A percentile compares a stretch with the other conserved stretches of the same genome.
Evolutionary conservation across 768 basidiomycete species (phyloP).

Genomic region (Hericium rajendrae): DNA sequence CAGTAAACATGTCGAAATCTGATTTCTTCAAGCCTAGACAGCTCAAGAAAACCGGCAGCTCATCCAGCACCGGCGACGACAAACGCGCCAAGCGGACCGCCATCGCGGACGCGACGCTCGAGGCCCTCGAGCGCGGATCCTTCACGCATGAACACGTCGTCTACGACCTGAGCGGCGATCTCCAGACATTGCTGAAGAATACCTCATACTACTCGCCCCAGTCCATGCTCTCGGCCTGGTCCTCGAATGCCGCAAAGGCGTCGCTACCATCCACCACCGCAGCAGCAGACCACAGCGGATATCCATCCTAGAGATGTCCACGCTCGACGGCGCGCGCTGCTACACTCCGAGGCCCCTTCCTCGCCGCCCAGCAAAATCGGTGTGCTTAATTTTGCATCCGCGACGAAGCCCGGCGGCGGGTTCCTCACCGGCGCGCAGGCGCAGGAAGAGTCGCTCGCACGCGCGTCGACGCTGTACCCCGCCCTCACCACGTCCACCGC

Average conservation of each 20-base stretch:
- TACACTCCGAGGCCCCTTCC: constrained; percentile 14
- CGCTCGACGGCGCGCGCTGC: constrained; percentile 47
- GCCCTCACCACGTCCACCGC: constrained; percentile 48
- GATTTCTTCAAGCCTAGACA: too few relatives aligned
- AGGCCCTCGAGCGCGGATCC: constrained; percentile 37
- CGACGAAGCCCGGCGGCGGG: constrained; percentile 67
- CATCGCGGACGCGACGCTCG: constrained; percentile 44
- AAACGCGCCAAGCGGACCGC: neutral
- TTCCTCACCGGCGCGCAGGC: constrained; percentile 66
- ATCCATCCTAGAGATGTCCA: constrained; percentile 51
- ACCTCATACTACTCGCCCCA: constrained; percentile 48
- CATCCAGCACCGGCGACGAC: neutral
- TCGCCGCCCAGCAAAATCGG: constrained; percentile 29
- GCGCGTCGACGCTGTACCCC: constrained; percentile 61
- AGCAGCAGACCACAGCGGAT: constrained; percentile 15
- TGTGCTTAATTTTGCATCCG: constrained; percentile 70
- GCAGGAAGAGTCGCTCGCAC: constrained; percentile 75
- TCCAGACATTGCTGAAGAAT: constrained; percentile 26
- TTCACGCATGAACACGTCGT: constrained; percentile 22
- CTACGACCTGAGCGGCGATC: constrained; percentile 16
- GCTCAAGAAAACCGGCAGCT: too few relatives aligned
- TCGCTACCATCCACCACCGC: neutral
- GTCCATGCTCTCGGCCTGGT: constrained; percentile 39
- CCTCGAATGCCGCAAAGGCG: constrained; percentile 7
- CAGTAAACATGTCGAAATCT: too few relatives aligned